These are phyloP conservation scores for Candolleomyces aberdarensis DNA, from an alignment of 768 basidiomycete species.

Conservation along the genomic window DNA sequence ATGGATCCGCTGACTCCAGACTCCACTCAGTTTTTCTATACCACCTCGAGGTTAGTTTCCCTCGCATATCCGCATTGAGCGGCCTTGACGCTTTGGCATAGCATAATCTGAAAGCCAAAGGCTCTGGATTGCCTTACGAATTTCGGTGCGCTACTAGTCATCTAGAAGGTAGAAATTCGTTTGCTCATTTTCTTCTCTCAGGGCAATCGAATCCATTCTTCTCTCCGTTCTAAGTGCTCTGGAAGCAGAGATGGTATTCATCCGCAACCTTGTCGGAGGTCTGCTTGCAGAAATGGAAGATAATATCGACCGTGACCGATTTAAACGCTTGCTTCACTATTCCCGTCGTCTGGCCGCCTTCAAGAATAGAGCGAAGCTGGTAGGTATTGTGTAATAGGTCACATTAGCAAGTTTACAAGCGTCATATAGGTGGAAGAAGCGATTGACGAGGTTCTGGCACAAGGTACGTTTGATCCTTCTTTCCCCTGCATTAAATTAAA, in stretches of 20 bases:
- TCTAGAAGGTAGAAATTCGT: background rate
- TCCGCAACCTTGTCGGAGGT: slow-evolving; percentile 85
- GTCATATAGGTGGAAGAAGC: slow-evolving; percentile 75
- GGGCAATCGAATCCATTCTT: slow-evolving; percentile 90
- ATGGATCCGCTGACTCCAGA: slow-evolving; percentile 81
- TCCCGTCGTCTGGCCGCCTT: slow-evolving; percentile 85
- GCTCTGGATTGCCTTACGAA: slow-evolving; percentile 76
- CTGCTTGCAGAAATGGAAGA: slow-evolving; percentile 92
- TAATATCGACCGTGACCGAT: slow-evolving; percentile 92
- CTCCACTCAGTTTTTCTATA: slow-evolving; percentile 87
- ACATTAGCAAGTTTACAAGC: slow-evolving; percentile 1
- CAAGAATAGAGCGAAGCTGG: slow-evolving; percentile 86
- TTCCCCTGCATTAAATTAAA: background rate
- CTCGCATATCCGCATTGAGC: slow-evolving; percentile 1
- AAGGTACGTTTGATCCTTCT: slow-evolving; percentile 49
- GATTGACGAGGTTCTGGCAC: slow-evolving; percentile 86
- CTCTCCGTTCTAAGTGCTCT: slow-evolving; percentile 89
- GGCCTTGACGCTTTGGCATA: slow-evolving; percentile 22
- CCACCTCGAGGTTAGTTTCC: slow-evolving; percentile 66
- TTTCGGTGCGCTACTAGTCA: slow-evolving; percentile 59
- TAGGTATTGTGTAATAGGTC: slow-evolving; percentile 28
- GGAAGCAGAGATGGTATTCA: slow-evolving; percentile 95
- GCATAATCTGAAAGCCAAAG: slow-evolving; percentile 81
- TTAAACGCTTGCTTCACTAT: slow-evolving; percentile 89
- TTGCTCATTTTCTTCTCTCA: slow-evolving; percentile 29